Conservation (phyloP, 352 stramenopile genomes). For the Pythium periplocum region DNA sequence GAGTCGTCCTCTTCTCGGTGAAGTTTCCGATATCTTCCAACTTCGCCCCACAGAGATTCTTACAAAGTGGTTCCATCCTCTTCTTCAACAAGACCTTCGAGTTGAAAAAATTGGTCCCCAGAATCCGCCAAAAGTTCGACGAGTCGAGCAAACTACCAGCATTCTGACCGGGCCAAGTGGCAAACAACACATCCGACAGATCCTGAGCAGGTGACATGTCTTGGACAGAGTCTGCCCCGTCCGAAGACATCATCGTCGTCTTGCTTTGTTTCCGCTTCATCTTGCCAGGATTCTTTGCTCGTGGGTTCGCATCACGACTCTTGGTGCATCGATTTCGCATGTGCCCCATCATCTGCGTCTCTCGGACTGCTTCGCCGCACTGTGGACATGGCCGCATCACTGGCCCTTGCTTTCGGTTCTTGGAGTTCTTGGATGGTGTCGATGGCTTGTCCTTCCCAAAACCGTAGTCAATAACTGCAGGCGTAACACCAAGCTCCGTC, state of each 20-base stretch:
- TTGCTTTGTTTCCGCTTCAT: slow-evolving; percentile 28
- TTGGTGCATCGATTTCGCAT: slow-evolving; percentile 47
- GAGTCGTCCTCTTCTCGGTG: slow-evolving; percentile 23
- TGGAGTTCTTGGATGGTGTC: slow-evolving; percentile 5
- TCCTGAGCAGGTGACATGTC: slow-evolving; percentile 13
- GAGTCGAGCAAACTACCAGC: slow-evolving; percentile 68
- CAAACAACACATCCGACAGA: slow-evolving; percentile 73
- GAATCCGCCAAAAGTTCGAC: slow-evolving; percentile 71
- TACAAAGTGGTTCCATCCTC: slow-evolving; percentile 63
- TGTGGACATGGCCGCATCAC: slow-evolving; percentile 50
- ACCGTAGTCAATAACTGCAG: slow-evolving; percentile 36
- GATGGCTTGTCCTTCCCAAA: slow-evolving; percentile 1
- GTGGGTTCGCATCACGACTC: slow-evolving; percentile 8
- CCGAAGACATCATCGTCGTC: too few relatives aligned
- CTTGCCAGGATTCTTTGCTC: slow-evolving; percentile 31
- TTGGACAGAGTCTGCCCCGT: too few relatives aligned
- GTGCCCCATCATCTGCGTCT: slow-evolving; percentile 66
- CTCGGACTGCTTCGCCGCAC: slow-evolving; percentile 53
- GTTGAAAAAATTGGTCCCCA: slow-evolving; percentile 67
- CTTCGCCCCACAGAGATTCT: slow-evolving; percentile 59
- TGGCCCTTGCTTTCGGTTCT: slow-evolving; percentile 29
- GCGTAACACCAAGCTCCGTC: slow-evolving; percentile 24
- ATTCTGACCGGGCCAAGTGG: slow-evolving; percentile 69
- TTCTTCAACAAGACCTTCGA: slow-evolving; percentile 60
- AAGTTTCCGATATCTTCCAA: slow-evolving; percentile 61